phyloP scores from a whole-genome alignment of 2,329 filamentous ascomycete genomes.

The Tothia fuscella region DNA sequence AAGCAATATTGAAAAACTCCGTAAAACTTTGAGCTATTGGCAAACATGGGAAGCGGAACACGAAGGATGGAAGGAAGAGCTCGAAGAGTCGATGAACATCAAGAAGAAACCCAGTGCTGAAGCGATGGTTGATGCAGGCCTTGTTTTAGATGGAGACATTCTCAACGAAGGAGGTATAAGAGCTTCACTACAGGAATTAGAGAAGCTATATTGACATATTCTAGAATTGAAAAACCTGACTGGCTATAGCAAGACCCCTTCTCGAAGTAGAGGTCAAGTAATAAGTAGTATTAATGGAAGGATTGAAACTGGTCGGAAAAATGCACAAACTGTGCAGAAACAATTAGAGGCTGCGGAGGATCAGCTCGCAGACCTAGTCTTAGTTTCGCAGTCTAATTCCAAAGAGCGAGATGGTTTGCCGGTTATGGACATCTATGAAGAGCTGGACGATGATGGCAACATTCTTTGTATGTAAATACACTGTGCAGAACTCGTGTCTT shows the following conservation, averaged over 20 bases:
- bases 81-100: constrained; percentile 43
- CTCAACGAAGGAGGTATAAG: constrained; percentile 42
- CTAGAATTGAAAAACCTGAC: constrained; percentile 43
- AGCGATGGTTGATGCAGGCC: constrained; percentile 43
- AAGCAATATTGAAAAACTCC: constrained; percentile 60
- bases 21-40: constrained; percentile 73
- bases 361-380: constrained; percentile 52
- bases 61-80: constrained; percentile 74
- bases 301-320: constrained; percentile 64
- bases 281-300: constrained; percentile 57
- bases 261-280: constrained; percentile 50
- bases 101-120: constrained; percentile 36
- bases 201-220: background rate
- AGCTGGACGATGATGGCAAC: constrained; percentile 12
- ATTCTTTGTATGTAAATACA: constrained; percentile 7
- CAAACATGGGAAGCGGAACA: constrained; percentile 86
- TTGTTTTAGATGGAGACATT: constrained; percentile 50
- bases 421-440: constrained; percentile 12
- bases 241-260: constrained; percentile 30
- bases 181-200: background rate
- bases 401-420: constrained; percentile 1
- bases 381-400: constrained; percentile 29
- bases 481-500: background rate
- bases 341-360: constrained; percentile 58
- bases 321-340: constrained; percentile 62